Conservation (phyloP, 352 stramenopile species). For the Thalassiosira livingstoniorum region DNA sequence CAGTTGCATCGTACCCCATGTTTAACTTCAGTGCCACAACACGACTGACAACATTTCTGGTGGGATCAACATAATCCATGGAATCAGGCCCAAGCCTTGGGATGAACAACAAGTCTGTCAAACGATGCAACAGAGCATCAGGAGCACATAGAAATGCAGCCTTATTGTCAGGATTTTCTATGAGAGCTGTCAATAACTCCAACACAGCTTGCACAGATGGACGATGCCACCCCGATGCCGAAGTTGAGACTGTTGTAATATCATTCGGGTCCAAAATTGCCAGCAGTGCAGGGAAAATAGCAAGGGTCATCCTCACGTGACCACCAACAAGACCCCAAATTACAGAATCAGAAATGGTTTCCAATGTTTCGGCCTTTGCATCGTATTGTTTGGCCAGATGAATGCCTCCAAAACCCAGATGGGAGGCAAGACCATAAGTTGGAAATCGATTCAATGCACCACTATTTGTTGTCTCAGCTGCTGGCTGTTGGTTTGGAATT, state of each 20-base stretch:
- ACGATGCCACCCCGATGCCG: slow-evolving; percentile 55
- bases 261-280: slow-evolving; percentile 57
- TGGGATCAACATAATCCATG: slow-evolving; percentile 82
- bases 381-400: slow-evolving; percentile 63
- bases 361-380: slow-evolving; percentile 53
- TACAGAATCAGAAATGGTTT: slow-evolving; percentile 46
- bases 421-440: slow-evolving; percentile 53
- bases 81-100: slow-evolving; percentile 74
- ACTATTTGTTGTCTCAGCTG: slow-evolving; percentile 5
- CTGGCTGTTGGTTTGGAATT: slow-evolving; percentile 39
- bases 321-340: slow-evolving; percentile 36
- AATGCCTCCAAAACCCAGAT: slow-evolving; percentile 61
- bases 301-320: slow-evolving; percentile 40
- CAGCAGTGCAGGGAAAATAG: slow-evolving; percentile 55
- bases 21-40: slow-evolving; percentile 73
- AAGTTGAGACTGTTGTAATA: slow-evolving; percentile 44
- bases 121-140: slow-evolving; percentile 63
- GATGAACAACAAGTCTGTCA: slow-evolving; percentile 77
- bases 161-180: slow-evolving; percentile 67
- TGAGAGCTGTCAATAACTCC: slow-evolving; percentile 59
- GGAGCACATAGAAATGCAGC: slow-evolving; percentile 73
- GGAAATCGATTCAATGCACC: slow-evolving; percentile 8
- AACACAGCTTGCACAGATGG: slow-evolving; percentile 55
- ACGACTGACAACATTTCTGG: slow-evolving; percentile 71
- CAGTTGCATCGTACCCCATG: slow-evolving; percentile 72